phyloP scores from a whole-genome alignment of 306 rosid species.

The Quercus rubra region DNA sequence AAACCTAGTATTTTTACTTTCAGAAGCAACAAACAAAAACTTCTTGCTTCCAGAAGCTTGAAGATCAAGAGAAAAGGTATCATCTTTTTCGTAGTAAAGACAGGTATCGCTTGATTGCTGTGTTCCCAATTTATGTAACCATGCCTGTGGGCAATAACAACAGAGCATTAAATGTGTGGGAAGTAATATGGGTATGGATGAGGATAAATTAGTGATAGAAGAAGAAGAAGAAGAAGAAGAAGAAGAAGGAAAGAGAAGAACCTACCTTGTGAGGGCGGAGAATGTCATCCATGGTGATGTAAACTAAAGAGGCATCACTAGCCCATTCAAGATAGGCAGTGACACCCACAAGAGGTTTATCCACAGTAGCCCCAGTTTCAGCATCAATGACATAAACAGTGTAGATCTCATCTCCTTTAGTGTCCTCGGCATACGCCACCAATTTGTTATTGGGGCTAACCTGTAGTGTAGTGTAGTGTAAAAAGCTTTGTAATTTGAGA shows the following conservation, averaged over 20 bases:
- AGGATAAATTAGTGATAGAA: neutral
- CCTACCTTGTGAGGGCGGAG: conserved; percentile 89
- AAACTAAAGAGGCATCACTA: conserved; percentile 63
- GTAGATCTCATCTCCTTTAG: conserved; percentile 91
- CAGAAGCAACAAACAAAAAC: conserved; percentile 81
- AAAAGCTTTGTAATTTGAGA: too few species aligned
- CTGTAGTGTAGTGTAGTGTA: too few species aligned
- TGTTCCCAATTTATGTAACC: conserved; percentile 80
- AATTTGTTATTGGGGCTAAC: conserved; percentile 80
- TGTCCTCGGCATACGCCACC: conserved; percentile 89
- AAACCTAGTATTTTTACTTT: conserved; percentile 82
- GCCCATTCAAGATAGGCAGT: conserved; percentile 77
- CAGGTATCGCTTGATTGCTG: conserved; percentile 69
- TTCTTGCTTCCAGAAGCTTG: conserved; percentile 77
- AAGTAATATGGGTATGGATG: too few species aligned
- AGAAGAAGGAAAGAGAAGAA: conserved; percentile 8
- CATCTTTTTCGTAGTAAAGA: conserved; percentile 81
- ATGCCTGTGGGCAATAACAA: conserved; percentile 49
- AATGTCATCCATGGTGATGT: conserved; percentile 78
- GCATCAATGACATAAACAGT: conserved; percentile 70
- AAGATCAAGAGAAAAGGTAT: conserved; percentile 73
- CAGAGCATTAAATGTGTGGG: neutral
- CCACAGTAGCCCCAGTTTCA: conserved; percentile 60
- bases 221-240: too few species aligned
- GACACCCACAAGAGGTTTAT: conserved; percentile 51